Base-by-base conservation (phyloP, 1,139 yeast species). In the Suhomyces chickasaworum region DNA sequence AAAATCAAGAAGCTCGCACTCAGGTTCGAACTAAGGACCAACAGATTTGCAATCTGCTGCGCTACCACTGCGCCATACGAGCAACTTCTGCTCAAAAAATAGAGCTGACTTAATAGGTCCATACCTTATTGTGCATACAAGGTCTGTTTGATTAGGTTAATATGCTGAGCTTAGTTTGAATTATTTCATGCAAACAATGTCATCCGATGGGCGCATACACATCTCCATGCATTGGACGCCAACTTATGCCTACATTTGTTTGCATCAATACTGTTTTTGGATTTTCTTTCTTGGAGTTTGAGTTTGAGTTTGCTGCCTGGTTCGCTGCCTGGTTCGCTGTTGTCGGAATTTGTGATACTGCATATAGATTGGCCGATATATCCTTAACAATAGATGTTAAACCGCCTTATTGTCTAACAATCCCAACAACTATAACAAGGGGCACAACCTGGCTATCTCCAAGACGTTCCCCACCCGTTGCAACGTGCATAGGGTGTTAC, bases 21-120 rank as follows among this genome's bases (percentile, higher is more conserved):
- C 89, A 82, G 89, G 80, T 63, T 84, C 80, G 89, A 84, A 84
- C 89, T 82, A 77, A 80, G 86, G 89, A 84, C 89, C 88, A 83
- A 82, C 86, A 83, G 89, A 83, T 84, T 84, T 84, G 89, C 89
- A 84, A 84, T 84, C 89, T 84, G 86, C 87, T 83, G 88, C 89
- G 88, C 88, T 84, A 84, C 89, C 89, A 80, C 89, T 83, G 88
- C 87, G 89, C 89, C 88, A 83, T 73, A 77, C 84, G 78, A 79
- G 85, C 86, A 55, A 23, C 32, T 55, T 45, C 29, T 22, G 35
- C n/a, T n/a, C n/a, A n/a, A n/a, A n/a, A n/a, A n/a, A n/a, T n/a
- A n/a, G n/a, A n/a, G n/a, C n/a, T n/a, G n/a, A n/a, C n/a, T n/a
- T n/a, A n/a, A n/a, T n/a, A n/a, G n/a, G n/a, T n/a, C n/a, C n/a